A percentile compares a stretch with the other conserved stretches of the same genome.
These are phyloP conservation scores for Neonectria hederae DNA, from an alignment of 2,329 filamentous ascomycete genomes.

Conservation along the genomic window DNA sequence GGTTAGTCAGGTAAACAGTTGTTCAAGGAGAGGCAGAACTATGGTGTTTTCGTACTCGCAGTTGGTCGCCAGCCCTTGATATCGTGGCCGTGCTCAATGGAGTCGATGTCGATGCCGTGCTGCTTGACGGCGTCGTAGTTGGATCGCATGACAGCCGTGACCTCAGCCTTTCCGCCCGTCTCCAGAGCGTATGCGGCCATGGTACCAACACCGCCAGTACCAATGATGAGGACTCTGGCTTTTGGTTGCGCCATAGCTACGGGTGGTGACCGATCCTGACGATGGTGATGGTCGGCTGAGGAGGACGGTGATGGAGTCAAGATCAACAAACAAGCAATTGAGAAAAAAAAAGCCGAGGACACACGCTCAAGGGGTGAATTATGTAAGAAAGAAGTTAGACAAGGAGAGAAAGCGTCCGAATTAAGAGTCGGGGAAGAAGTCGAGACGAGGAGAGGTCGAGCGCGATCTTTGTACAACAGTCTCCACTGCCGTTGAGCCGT, in stretches of 20 bases:
- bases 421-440: not conserved
- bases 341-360: not conserved
- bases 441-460: not conserved
- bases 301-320: not conserved
- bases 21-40: not conserved
- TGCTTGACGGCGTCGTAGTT: conserved; percentile 60
- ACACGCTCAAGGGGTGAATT: not conserved
- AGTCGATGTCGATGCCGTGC: conserved; percentile 63
- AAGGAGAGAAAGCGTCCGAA: not conserved
- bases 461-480: not conserved
- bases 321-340: not conserved
- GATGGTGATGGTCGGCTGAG: not conserved
- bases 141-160: conserved; percentile 65
- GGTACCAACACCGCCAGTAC: conserved; percentile 64
- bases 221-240: conserved; percentile 60
- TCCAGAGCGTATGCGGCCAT: conserved; percentile 66
- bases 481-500: not conserved
- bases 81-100: conserved; percentile 60
- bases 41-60: conserved; percentile 42
- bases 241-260: conserved; percentile 36
- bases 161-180: conserved; percentile 57
- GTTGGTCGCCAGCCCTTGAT: conserved; percentile 60
- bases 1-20: not conserved
- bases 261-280: not conserved
- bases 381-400: not conserved